Evolutionary conservation across 2,329 filamentous ascomycete species (phyloP).

Genomic region (Hymenoscyphus albidus): DNA sequence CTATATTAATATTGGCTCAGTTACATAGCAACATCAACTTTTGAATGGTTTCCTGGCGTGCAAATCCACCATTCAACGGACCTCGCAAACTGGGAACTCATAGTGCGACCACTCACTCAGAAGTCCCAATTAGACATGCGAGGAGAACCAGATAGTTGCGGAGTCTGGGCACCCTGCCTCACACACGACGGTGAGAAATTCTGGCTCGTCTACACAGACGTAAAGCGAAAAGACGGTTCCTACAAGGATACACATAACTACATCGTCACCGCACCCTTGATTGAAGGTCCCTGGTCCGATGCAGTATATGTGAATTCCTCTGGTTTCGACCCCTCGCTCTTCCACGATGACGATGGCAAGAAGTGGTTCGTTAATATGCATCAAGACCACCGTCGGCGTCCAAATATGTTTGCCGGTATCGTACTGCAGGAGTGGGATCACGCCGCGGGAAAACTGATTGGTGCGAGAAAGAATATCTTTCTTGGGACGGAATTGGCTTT

Average conservation of each 20-base stretch:
- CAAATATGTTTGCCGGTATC: conserved; percentile 52
- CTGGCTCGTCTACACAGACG: conserved; percentile 63
- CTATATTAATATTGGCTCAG: neutral
- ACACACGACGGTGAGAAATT: conserved; percentile 57
- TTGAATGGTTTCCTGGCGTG: conserved; percentile 51
- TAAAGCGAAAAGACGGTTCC: conserved; percentile 63
- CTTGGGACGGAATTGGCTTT: conserved; percentile 43
- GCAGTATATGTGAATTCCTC: conserved; percentile 57
- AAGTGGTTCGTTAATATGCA: conserved; percentile 58
- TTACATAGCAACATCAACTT: conserved; percentile 51
- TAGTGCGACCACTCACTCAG: conserved; percentile 45
- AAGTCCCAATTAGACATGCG: conserved; percentile 53
- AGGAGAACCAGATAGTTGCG: conserved; percentile 56
- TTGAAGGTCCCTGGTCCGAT: conserved; percentile 60
- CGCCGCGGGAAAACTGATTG: conserved; percentile 40
- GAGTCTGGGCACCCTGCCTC: conserved; percentile 63
- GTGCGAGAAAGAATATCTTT: conserved; percentile 44
- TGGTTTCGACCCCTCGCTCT: conserved; percentile 59
- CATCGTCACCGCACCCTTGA: conserved; percentile 50
- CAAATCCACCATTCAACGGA: conserved; percentile 51
- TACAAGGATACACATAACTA: conserved; percentile 64
- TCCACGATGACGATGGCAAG: conserved; percentile 52
- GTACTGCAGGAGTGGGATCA: conserved; percentile 55
- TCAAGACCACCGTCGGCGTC: conserved; percentile 50
- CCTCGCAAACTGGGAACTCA: conserved; percentile 39